Evolutionary conservation across 441 rosid species (phyloP).

Genomic region (Arabidopsis hybrid): DNA sequence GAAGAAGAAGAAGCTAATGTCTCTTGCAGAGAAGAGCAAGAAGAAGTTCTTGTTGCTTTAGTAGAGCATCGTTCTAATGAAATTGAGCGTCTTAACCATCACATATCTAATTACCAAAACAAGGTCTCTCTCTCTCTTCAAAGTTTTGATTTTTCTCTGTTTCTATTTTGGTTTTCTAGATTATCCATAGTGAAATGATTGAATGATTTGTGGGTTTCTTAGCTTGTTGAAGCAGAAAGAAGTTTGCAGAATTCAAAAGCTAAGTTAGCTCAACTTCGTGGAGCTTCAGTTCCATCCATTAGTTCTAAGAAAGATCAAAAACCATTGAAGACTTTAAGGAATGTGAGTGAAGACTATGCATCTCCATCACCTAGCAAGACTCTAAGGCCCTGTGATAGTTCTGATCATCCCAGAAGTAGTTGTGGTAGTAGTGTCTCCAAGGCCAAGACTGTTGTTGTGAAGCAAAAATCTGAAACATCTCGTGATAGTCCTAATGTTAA

Average conservation of each 20-base stretch:
- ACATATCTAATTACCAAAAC: constrained; percentile 70
- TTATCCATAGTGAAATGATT: constrained; percentile 7
- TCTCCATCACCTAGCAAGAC: constrained; percentile 39
- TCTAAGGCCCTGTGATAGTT: constrained; percentile 28
- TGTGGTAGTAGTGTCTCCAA: constrained; percentile 27
- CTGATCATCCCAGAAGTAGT: constrained; percentile 33
- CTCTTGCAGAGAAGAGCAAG: constrained; percentile 60
- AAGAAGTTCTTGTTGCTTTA: constrained; percentile 74
- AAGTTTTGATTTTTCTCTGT: neutral
- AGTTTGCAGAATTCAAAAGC: constrained; percentile 64
- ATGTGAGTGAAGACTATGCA: constrained; percentile 51
- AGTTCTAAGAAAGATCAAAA: constrained; percentile 50
- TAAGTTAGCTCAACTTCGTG: constrained; percentile 66
- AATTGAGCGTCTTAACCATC: constrained; percentile 68
- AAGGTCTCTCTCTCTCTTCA: constrained; percentile 55
- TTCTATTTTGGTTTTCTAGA: neutral
- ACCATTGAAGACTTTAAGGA: constrained; percentile 46
- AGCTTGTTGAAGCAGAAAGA: constrained; percentile 75
- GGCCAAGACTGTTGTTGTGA: constrained; percentile 39
- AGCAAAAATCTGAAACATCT: constrained; percentile 53
- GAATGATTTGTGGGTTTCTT: constrained; percentile 9
- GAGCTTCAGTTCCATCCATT: constrained; percentile 35
- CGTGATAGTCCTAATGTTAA: constrained; percentile 45
- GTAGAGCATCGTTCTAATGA: constrained; percentile 78
- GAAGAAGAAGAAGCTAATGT: constrained; percentile 44